A percentile compares a stretch with the other conserved stretches of the same genome.
These are phyloP conservation scores for Blastobotrys parvus DNA, from an alignment of 805 yeast species.

Conservation along the genomic window DNA sequence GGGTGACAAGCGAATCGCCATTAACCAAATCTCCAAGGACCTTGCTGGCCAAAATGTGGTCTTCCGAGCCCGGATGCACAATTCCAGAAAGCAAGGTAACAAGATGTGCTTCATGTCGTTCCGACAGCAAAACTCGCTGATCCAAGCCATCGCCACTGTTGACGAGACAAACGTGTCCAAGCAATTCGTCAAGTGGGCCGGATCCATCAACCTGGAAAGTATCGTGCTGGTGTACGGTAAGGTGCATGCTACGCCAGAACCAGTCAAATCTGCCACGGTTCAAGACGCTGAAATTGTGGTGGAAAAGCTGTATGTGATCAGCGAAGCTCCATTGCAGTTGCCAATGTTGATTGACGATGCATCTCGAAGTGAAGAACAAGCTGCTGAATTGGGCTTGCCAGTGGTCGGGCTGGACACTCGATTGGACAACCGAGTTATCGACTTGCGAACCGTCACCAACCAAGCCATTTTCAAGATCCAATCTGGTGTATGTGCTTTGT, in stretches of 20 bases:
- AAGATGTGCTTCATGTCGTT: constrained; percentile 84
- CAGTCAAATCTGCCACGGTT: constrained; percentile 81
- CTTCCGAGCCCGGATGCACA: constrained; percentile 91
- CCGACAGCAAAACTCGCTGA: constrained; percentile 77
- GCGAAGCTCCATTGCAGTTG: constrained; percentile 84
- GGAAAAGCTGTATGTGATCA: constrained; percentile 62
- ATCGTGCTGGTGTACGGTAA: constrained; percentile 86
- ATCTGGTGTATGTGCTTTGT: constrained; percentile 78
- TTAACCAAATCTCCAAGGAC: constrained; percentile 44
- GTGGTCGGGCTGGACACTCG: constrained; percentile 95
- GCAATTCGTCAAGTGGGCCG: constrained; percentile 96
- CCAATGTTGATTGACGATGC: constrained; percentile 97
- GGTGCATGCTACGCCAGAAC: constrained; percentile 76
- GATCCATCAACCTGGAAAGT: constrained; percentile 75
- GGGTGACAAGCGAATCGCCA: constrained; percentile 56
- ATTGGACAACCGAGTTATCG: constrained; percentile 90
- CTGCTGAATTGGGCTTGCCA: constrained; percentile 80
- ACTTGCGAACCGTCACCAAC: constrained; percentile 91
- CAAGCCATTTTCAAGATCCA: constrained; percentile 95
- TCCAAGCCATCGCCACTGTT: constrained; percentile 79
- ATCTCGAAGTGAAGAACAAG: constrained; percentile 74
- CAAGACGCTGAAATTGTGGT: constrained; percentile 84
- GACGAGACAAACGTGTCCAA: constrained; percentile 68
- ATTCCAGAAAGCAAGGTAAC: constrained; percentile 91
- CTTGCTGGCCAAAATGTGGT: constrained; percentile 69